Conservation (phyloP, 2,329 filamentous ascomycete genomes). For the Sporothrix humicola region DNA sequence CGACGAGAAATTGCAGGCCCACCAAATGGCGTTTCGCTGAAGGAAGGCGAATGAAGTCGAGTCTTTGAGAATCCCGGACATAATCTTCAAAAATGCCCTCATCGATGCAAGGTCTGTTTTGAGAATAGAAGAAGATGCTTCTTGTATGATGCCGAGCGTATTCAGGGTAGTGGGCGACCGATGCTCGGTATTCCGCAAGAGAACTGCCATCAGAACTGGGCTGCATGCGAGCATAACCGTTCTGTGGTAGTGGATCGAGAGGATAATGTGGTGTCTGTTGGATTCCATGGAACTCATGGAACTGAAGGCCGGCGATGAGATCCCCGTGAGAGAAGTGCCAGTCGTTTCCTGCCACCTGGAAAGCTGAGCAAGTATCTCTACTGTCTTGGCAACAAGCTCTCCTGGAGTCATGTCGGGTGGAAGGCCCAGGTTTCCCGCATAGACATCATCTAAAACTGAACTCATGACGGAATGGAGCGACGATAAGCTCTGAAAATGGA, state of each 20-base stretch:
- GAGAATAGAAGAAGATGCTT: neutral
- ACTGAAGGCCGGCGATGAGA: neutral
- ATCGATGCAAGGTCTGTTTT: neutral
- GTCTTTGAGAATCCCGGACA: neutral
- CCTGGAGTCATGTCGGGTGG: neutral
- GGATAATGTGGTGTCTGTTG: neutral
- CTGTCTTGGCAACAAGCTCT: conserved; percentile 5
- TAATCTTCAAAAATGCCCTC: neutral
- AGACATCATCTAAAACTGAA: neutral
- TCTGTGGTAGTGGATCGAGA: neutral
- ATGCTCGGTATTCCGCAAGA: neutral
- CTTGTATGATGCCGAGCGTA: neutral
- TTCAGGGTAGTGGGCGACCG: neutral
- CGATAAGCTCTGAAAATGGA: neutral
- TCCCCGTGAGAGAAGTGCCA: too few species aligned
- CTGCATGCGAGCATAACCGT: conserved; percentile 9
- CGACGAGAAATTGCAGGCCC: conserved; percentile 11
- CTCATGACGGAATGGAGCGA: neutral
- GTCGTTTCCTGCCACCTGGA: neutral
- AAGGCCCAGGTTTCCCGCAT: neutral
- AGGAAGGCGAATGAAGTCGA: neutral
- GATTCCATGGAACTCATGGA: neutral
- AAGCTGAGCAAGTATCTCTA: neutral
- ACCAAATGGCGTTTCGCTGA: neutral
- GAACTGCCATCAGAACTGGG: conserved; percentile 1